These are phyloP conservation scores for Sporisorium iseilematis-ciliati DNA, from an alignment of 1,284 basidiomycete species.

Conservation along the genomic window DNA sequence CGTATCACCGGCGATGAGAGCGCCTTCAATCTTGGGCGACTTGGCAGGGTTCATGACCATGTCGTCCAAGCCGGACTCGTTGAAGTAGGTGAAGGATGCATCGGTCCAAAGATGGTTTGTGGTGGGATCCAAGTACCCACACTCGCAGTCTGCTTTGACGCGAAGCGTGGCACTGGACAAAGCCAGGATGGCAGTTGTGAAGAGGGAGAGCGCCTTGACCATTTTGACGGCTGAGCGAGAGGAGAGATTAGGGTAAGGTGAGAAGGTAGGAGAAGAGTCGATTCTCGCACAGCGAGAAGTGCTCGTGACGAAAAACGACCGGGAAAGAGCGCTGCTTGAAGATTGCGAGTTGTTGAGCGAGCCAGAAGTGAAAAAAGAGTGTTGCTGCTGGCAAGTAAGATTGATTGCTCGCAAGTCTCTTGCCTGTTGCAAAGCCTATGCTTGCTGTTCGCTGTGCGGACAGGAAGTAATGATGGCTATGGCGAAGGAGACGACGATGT, in stretches of 20 bases:
- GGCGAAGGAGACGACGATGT: constrained; percentile 4
- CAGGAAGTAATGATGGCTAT: constrained; percentile 18
- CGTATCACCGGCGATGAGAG: constrained; percentile 32
- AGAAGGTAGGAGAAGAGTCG: background rate
- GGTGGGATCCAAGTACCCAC: constrained; percentile 59
- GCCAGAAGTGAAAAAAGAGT: background rate
- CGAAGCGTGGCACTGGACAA: constrained; percentile 29
- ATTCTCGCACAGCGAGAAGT: constrained; percentile 14
- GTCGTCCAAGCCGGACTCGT: constrained; percentile 54
- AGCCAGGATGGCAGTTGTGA: constrained; percentile 32
- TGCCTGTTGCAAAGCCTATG: constrained; percentile 17
- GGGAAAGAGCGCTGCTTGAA: background rate
- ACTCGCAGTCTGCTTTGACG: constrained; percentile 50
- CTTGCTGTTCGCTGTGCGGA: constrained; percentile 30
- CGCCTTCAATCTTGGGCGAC: constrained; percentile 46
- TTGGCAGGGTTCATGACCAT: constrained; percentile 46
- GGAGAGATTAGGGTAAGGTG: background rate
- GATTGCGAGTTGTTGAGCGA: constrained; percentile 4
- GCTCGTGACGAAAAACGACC: background rate
- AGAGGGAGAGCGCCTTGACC: constrained; percentile 25
- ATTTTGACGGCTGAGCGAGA: constrained; percentile 8
- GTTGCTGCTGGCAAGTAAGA: background rate
- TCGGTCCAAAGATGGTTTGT: constrained; percentile 62
- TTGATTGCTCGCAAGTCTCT: background rate
- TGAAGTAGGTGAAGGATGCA: constrained; percentile 61